Base-by-base conservation (phyloP, 495 filamentous ascomycete genomes). In the Oidiodendron maius region DNA sequence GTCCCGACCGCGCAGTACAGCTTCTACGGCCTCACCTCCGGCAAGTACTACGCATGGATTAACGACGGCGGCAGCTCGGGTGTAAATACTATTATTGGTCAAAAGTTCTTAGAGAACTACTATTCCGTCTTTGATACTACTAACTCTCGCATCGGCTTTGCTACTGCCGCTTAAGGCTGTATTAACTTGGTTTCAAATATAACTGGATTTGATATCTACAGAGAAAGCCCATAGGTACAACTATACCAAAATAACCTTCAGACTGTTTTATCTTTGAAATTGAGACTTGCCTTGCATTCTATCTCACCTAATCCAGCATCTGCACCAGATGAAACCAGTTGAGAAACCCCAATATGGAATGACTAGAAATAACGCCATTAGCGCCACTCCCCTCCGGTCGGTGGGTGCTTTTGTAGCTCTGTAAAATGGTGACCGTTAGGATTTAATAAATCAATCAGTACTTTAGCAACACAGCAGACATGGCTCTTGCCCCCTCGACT, bases 1-100 rank as follows among this genome's bases (percentile, higher is more conserved):
- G 40, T 50, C 13, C 48, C 48, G 13, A 50, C 48, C 36, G 48
- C 48, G n/a, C 48, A 50, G 39, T 50, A 50, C 25, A 50, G 39
- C 26, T 22, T 16, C 25, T 50, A 23, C 40, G 48, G 48, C 28
- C 39, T 50, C 5, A 43, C 6, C 28, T 36, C 48, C 39, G 39
- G 39, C 48, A 50, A 43, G 20, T 50, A 50, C 48, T 50, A 50
- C 40, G 48, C 48, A 4, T 50, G 48, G 48, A 50, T 50, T 18
- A 43, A 43, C 48, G 40, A 50, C 20, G 48, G 48, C 22, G 48
- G 48, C 26, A 50, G 48, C 48, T 50, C 40, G n/a, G 48, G 48
- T 43, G 48, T 50, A 5, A 44, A 50, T 43, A 50, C 48, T 37
- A 50, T 50, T 26, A 50, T 50, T 35, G 48, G 48, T 40, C 48